Conservation (phyloP, 805 yeast genomes). For the Wickerhamomyces hampshirensis region DNA sequence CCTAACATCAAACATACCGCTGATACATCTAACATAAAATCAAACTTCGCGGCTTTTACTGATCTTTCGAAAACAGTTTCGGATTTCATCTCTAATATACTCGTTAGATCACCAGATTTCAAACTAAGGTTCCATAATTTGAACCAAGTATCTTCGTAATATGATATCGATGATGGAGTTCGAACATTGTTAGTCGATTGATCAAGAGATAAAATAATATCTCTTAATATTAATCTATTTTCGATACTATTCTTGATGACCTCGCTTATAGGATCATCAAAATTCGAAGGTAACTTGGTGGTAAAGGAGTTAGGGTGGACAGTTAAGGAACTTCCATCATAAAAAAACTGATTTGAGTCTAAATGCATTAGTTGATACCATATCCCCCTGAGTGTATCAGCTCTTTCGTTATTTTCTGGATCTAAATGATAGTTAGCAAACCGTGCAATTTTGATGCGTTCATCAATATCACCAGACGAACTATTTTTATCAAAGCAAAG, state of each 20-base stretch:
- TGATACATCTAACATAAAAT: constrained; percentile 6
- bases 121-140: too few relatives aligned
- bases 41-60: constrained; percentile 6
- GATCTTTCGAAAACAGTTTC: constrained; percentile 1
- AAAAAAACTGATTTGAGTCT: constrained; percentile 12
- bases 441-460: constrained; percentile 2
- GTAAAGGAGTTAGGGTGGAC: constrained; percentile 7
- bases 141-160: too few relatives aligned
- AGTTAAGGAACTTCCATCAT: constrained; percentile 15
- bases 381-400: constrained; percentile 4
- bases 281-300: constrained; percentile 10
- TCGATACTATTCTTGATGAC: too few relatives aligned
- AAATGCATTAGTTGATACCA: constrained; percentile 12
- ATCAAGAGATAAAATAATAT: constrained; percentile 5
- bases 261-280: too few relatives aligned
- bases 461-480: constrained; percentile 4
- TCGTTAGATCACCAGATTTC: too few relatives aligned
- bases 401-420: not conserved
- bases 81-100: constrained; percentile 5
- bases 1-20: constrained; percentile 1
- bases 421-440: constrained; percentile 2
- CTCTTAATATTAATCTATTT: not conserved
- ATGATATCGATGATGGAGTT: too few relatives aligned
- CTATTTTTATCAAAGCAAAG: constrained; percentile 2
- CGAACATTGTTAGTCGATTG: constrained; percentile 2